Evolutionary conservation across 2,329 filamentous ascomycete genomes (phyloP).

Genomic region (Apiospora kogelbergensis): DNA sequence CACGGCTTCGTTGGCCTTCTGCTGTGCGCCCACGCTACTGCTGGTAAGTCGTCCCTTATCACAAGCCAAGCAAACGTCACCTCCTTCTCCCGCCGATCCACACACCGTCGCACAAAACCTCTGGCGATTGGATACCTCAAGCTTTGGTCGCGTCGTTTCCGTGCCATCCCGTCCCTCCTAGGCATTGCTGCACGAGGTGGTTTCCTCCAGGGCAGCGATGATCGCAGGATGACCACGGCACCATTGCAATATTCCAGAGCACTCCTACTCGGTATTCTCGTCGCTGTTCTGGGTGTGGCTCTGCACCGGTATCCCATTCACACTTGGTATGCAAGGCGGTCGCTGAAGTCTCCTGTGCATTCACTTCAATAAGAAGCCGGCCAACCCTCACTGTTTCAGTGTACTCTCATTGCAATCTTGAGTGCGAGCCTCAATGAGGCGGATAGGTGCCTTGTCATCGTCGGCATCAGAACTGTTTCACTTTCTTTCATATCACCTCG

Average conservation of each 20-base stretch:
- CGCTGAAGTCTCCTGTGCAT: neutral
- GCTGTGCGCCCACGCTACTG: constrained; percentile 11
- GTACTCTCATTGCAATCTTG: neutral
- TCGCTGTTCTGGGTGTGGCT: neutral
- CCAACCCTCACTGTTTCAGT: neutral
- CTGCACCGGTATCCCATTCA: neutral
- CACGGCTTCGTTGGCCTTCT: constrained; percentile 11
- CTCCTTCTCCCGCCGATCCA: neutral
- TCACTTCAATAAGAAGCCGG: neutral
- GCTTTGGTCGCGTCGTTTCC: neutral
- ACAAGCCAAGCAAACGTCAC: neutral
- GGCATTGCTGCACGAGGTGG: neutral
- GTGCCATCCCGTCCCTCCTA: neutral
- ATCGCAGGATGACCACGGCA: neutral
- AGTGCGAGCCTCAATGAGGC: no score
- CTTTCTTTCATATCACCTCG: no score
- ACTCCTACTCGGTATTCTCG: neutral
- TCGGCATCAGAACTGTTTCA: neutral
- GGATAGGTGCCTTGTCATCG: neutral
- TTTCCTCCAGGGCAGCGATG: neutral
- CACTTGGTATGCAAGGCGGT: neutral
- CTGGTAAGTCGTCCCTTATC: constrained; percentile 11
- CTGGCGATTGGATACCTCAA: neutral
- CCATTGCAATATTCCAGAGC: neutral
- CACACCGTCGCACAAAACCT: neutral